Base-by-base conservation (phyloP, 2,329 filamentous ascomycete genomes). In the Trichoderma sp. region DNA sequence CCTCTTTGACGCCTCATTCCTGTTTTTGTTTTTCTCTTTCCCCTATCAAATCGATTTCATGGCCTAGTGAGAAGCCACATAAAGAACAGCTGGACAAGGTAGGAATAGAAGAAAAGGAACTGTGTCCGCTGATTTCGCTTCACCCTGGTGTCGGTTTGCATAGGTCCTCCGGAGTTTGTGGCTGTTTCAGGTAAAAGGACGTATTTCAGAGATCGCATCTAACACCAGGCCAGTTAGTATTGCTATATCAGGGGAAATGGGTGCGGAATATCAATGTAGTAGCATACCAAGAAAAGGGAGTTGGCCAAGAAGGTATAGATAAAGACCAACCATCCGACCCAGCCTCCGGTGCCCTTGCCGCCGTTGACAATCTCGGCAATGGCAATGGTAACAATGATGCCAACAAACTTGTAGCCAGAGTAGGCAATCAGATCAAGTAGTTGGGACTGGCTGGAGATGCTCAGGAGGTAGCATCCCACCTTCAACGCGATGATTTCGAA, bases 331-430 rank as follows among this genome's bases (percentile, higher is more conserved):
- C 95, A 98, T 76, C 94, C 93, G 67, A 94, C 85, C 93, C 93
- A 97, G 69, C 94, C 92, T 64, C 95, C 92, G 3, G 94, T 96
- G 26, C 95, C 93, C 77, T 91, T 89, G 58, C 94, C 92, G 13
- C 90, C 90, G 71, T 92, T 97, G 74, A 93, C 82, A 17, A 94
- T 86, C 81, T 97, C 93, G 17, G 93, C 91, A 20, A 95, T 84
- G 13, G 92, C 87, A 73, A 98, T 90, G 0, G 95, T 98, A 64
- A 93, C 88, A 73, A 99, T 99, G 76, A 98, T 94, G 36, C 95
- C 96, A 32, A 99, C 95, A 78, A 99, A 99, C 82, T 99, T 99
- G 85, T 99, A 99, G 23, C 97, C 97, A 2, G 93, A 95, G 83
- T 99, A 99, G 6, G 97, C 97, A 68, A 99, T 92, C 65, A 99